These are phyloP conservation scores for Rhodotorula sphaerocarpa DNA, from an alignment of 768 basidiomycete genomes.

Conservation along the genomic window DNA sequence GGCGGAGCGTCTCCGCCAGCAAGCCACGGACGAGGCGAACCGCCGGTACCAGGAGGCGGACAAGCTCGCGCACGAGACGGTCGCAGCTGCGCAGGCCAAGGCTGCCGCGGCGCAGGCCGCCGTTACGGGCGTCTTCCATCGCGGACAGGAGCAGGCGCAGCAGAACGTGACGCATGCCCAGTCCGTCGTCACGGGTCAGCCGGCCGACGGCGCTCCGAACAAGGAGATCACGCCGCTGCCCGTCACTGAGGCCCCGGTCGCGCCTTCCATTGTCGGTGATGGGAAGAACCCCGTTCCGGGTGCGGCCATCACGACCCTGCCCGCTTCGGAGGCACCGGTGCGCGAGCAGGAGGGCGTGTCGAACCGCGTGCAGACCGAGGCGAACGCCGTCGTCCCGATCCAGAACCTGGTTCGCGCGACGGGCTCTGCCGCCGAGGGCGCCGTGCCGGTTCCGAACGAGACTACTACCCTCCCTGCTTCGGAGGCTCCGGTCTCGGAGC, in stretches of 20 bases:
- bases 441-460: conserved; percentile 2
- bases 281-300: conserved; percentile 11
- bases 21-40: background rate
- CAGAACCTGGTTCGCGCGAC: too few relatives aligned
- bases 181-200: background rate
- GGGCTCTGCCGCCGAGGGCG: background rate
- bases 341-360: too few relatives aligned
- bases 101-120: background rate
- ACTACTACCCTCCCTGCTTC: conserved; percentile 5
- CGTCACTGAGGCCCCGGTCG: conserved; percentile 14
- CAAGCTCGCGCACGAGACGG: conserved; percentile 8
- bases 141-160: background rate
- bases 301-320: conserved; percentile 3
- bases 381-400: conserved; percentile 4
- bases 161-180: background rate
- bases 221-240: conserved; percentile 16
- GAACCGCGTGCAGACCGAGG: too few relatives aligned
- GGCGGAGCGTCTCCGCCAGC: background rate
- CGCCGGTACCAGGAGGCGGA: conserved; percentile 3
- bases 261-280: too few relatives aligned
- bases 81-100: background rate
- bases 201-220: conserved; percentile 3
- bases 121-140: too few relatives aligned
- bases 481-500: conserved; percentile 5
- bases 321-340: conserved; percentile 15